phyloP scores from a whole-genome alignment of 2,329 filamentous ascomycete species.

The Pseudocercospora fijiensis region DNA sequence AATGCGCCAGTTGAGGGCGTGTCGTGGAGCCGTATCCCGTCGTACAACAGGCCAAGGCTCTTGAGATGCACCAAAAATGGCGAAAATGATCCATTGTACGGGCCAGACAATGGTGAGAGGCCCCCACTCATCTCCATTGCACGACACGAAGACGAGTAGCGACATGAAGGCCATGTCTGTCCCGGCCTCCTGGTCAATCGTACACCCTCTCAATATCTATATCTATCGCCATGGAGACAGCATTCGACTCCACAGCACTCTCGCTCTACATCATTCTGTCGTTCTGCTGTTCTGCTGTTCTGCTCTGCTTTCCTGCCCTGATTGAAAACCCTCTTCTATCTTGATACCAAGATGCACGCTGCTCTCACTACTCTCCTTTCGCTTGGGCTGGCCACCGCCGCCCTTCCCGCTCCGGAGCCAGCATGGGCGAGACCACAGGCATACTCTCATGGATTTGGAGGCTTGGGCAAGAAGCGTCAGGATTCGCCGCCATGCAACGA shows the following conservation, averaged over 20 bases:
- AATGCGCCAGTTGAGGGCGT: not conserved
- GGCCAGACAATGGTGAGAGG: not conserved
- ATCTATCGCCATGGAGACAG: not conserved
- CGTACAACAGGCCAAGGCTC: slow-evolving; percentile 8
- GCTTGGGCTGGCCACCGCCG: not conserved
- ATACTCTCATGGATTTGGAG: slow-evolving; percentile 16
- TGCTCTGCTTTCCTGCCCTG: not conserved
- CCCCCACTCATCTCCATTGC: slow-evolving; percentile 7
- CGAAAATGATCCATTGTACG: not conserved
- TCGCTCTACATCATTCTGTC: not conserved
- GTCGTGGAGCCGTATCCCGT: not conserved
- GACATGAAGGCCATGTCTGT: not conserved
- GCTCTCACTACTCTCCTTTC: not conserved
- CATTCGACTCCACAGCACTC: not conserved
- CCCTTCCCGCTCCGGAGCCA: not conserved
- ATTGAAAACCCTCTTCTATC: not conserved
- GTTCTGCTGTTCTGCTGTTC: not conserved
- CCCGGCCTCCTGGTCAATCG: not conserved
- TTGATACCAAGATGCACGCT: not conserved
- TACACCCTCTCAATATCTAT: not conserved
- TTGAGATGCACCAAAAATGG: not conserved
- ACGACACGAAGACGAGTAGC: not conserved
- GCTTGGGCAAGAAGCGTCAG: slow-evolving; percentile 23
- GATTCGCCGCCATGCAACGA: not conserved
- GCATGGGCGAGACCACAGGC: slow-evolving; percentile 1